Evolutionary conservation across 1,139 yeast species (phyloP).

Genomic region (Eremothecium sinecaudum): DNA sequence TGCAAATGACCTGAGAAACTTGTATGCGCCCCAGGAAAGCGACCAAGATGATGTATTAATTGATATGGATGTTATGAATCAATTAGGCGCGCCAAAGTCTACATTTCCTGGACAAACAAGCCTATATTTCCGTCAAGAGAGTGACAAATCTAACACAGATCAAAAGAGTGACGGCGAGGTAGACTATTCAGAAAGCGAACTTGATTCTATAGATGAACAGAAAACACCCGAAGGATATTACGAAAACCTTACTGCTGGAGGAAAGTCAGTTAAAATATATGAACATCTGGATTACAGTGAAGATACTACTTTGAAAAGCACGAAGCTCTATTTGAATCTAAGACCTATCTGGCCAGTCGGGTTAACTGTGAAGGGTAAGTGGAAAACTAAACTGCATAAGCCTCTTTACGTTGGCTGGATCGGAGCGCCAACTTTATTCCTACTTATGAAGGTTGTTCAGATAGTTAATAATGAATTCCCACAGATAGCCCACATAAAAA

Average conservation of each 20-base stretch:
- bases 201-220: not conserved
- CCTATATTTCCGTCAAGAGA: not conserved
- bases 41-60: not conserved
- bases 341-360: constrained; percentile 45
- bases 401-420: constrained; percentile 50
- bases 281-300: constrained; percentile 19
- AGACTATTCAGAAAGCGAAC: not conserved
- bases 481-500: constrained; percentile 26
- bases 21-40: constrained; percentile 1
- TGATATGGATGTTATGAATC: not conserved
- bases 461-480: constrained; percentile 35
- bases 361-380: constrained; percentile 49
- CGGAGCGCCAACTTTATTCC: constrained; percentile 44
- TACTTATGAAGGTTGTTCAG: constrained; percentile 38
- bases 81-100: not conserved
- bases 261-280: constrained; percentile 16
- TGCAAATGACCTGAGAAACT: constrained; percentile 5
- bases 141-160: not conserved
- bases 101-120: not conserved
- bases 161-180: not conserved
- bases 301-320: constrained; percentile 13
- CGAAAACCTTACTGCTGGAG: constrained; percentile 5
- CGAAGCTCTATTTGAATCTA: constrained; percentile 17
- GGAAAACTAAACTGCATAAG: constrained; percentile 47
- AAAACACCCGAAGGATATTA: not conserved